Percentiles rank a stretch among this genome's conserved stretches.
Evolutionary conservation across 768 basidiomycete genomes (phyloP).

Genomic region (Fomitopsis serialis): DNA sequence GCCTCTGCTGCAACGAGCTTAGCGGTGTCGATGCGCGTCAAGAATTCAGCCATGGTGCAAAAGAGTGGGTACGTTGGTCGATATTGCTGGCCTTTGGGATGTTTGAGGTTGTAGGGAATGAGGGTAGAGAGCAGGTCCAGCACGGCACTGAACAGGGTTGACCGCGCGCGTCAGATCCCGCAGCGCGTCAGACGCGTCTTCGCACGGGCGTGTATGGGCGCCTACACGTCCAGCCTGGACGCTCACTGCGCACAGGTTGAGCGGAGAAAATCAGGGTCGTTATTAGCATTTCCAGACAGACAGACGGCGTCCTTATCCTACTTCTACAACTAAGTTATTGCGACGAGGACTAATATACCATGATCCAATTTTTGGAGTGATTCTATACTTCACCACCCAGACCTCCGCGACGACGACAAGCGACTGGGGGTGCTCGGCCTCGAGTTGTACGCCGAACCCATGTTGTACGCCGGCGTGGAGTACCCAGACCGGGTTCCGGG

Average conservation of each 20-base stretch:
- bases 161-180: neutral
- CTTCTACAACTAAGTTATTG: neutral
- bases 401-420: constrained; percentile 8
- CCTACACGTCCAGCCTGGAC: neutral
- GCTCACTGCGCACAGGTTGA: too few species aligned
- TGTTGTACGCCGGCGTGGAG: constrained; percentile 44
- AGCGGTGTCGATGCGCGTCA: constrained; percentile 66
- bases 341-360: too few species aligned
- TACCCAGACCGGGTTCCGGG: constrained; percentile 50
- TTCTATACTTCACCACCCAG: neutral
- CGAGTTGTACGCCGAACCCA: constrained; percentile 42
- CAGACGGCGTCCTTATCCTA: neutral
- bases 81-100: neutral
- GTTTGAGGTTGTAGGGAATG: neutral
- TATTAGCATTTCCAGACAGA: too few species aligned
- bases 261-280: too few species aligned
- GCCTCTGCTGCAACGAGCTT: constrained; percentile 62
- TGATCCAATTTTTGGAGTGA: too few species aligned
- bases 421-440: constrained; percentile 64
- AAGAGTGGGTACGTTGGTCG: neutral
- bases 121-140: neutral
- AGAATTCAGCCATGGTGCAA: constrained; percentile 50
- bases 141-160: neutral
- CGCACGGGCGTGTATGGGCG: neutral
- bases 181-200: neutral